These are phyloP conservation scores for Nigrospora sphaerica DNA, from an alignment of 2,329 filamentous ascomycete genomes.

Conservation along the genomic window DNA sequence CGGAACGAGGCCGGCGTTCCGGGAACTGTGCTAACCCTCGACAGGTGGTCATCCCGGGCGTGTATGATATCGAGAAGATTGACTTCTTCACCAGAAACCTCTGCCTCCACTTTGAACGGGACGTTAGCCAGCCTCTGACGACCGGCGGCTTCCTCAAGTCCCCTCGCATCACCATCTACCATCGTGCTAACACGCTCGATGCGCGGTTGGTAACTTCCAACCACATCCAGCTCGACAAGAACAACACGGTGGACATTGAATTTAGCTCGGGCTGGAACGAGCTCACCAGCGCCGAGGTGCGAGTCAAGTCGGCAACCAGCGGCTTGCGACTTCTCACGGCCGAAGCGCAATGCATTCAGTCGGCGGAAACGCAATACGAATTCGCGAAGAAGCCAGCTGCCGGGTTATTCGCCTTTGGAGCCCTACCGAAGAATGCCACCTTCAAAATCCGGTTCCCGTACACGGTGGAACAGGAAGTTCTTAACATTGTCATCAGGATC, in stretches of 20 bases:
- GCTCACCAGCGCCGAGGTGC: slow-evolving; percentile 50
- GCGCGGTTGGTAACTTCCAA: slow-evolving; percentile 60
- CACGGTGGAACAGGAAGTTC: slow-evolving; percentile 70
- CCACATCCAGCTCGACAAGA: slow-evolving; percentile 71
- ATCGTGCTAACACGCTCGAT: slow-evolving; percentile 61
- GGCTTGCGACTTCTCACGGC: slow-evolving; percentile 57
- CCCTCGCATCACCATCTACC: slow-evolving; percentile 65
- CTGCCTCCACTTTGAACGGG: slow-evolving; percentile 57
- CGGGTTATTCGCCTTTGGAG: slow-evolving; percentile 43
- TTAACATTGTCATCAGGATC: slow-evolving; percentile 64
- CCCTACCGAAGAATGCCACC: slow-evolving; percentile 34
- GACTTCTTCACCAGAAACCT: slow-evolving; percentile 58
- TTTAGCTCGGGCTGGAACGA: slow-evolving; percentile 70
- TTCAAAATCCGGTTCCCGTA: slow-evolving; percentile 69
- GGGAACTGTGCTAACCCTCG: slow-evolving; percentile 26
- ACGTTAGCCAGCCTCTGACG: slow-evolving; percentile 38
- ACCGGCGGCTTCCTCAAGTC: slow-evolving; percentile 46
- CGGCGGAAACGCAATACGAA: slow-evolving; percentile 26
- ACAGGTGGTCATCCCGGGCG: slow-evolving; percentile 61
- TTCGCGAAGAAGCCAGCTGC: slow-evolving; percentile 44
- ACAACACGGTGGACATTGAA: slow-evolving; percentile 68
- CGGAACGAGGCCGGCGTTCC: neutral
- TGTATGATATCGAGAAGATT: slow-evolving; percentile 69
- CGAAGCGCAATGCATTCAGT: slow-evolving; percentile 42
- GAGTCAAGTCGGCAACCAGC: slow-evolving; percentile 57